phyloP scores from a whole-genome alignment of 495 filamentous ascomycete species.

The Penicillium paradoxum region DNA sequence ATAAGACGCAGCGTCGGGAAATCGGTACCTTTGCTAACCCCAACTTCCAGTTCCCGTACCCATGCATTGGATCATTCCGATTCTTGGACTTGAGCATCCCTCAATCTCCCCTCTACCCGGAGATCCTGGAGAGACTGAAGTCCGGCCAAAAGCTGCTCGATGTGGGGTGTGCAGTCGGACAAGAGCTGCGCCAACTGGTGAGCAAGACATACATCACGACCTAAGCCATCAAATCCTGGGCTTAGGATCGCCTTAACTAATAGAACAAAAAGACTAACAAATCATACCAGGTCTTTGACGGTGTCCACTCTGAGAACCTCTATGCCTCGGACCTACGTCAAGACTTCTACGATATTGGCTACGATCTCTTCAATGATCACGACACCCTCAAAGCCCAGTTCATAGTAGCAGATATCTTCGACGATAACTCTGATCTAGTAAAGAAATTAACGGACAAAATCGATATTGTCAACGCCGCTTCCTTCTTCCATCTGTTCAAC shows the following conservation, averaged over 20 bases:
- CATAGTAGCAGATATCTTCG: constrained; percentile 50
- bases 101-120: constrained; percentile 28
- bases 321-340: constrained; percentile 38
- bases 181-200: constrained; percentile 36
- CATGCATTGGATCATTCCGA: constrained; percentile 50
- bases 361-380: constrained; percentile 44
- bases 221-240: too few species aligned
- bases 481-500: constrained; percentile 59
- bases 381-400: constrained; percentile 42
- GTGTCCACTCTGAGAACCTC: constrained; percentile 24
- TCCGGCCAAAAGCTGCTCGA: constrained; percentile 37
- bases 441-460: constrained; percentile 39
- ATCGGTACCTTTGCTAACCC: too few species aligned
- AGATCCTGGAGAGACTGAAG: constrained; percentile 38
- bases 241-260: too few species aligned
- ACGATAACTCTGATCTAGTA: constrained; percentile 29
- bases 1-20: background rate
- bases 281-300: constrained; percentile 21
- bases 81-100: constrained; percentile 45
- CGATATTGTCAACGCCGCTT: constrained; percentile 51
- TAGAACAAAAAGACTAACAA: background rate
- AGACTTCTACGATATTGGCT: constrained; percentile 43
- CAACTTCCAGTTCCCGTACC: constrained; percentile 37
- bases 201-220: too few species aligned
- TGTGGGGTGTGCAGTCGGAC: constrained; percentile 36